Base-by-base conservation (phyloP, 1,284 basidiomycete species). In the Papiliotrema flavescens region DNA sequence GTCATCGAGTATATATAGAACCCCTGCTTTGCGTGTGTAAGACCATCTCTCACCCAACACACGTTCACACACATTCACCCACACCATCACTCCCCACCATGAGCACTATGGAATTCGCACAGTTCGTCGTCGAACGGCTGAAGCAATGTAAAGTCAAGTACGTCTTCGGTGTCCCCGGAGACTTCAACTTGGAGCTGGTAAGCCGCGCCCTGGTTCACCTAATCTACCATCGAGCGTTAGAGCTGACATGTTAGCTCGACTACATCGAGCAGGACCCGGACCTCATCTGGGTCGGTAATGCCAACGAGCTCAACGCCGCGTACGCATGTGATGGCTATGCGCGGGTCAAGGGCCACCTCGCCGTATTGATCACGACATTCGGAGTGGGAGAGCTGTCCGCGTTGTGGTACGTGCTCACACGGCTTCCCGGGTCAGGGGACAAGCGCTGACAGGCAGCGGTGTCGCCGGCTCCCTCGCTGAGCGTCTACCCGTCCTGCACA, bases 241-340 rank as follows among this genome's bases (percentile, higher is more conserved):
- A n/a, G 37, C 36, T 54, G 46, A 54, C 40, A 11, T 36, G 6
- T 15, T 14, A 41, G 74, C 76, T 82, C 35, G 92, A 97, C 74
- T 83, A 88, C 53, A 82, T 95, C 57, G 93, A 97, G 75, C 86
- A 89, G 61, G 83, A 90, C 68, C 80, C 84, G 2, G 79, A 74
- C 11, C 84, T 97, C 42, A 78, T 89, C 22, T 97, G 94, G 94
- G 82, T 93, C 52, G 94, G 93, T 14, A 91, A 93, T 74, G 91
- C 89, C 65, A 92, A 93, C 64, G 90, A 93, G 72, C 80, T 93
- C 48, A 90, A 91, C 62, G 87, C 89, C 0, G 68, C 90, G 0
- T 96, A 96, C 72, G 91, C 91, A n/a, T 89, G 89, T 0, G 93
- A 98, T 70, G 94, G 93, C 20, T 96, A 96, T 69, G 89, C 93